A percentile compares a stretch with the other conserved stretches of the same genome.
phyloP scores from a whole-genome alignment of 805 yeast genomes.

The Candida insectorum region DNA sequence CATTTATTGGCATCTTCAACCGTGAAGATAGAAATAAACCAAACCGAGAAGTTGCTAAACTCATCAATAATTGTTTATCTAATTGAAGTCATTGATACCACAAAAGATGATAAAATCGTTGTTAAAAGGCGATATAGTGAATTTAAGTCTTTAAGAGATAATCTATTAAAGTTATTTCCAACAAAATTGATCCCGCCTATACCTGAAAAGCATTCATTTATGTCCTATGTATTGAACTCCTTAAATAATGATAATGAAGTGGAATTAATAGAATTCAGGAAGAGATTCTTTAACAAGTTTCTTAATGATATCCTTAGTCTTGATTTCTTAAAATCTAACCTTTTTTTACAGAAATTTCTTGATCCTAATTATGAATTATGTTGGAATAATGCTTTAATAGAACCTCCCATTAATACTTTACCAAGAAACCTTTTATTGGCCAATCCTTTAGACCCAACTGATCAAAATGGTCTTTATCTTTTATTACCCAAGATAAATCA shows the following conservation, averaged over 20 bases:
- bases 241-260: slow-evolving; percentile 34
- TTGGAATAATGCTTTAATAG: slow-evolving; percentile 50
- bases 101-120: slow-evolving; percentile 16
- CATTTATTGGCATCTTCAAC: slow-evolving; percentile 16
- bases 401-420: slow-evolving; percentile 41
- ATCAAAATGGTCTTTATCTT: slow-evolving; percentile 51
- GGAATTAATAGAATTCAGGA: slow-evolving; percentile 45
- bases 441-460: slow-evolving; percentile 49
- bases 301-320: slow-evolving; percentile 33
- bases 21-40: slow-evolving; percentile 27
- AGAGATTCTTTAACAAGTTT: slow-evolving; percentile 43
- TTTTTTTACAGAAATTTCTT: slow-evolving; percentile 43
- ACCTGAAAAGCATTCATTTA: slow-evolving; percentile 46
- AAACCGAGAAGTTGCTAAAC: slow-evolving; percentile 33
- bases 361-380: slow-evolving; percentile 49
- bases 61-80: slow-evolving; percentile 37
- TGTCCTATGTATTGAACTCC: slow-evolving; percentile 39
- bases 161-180: slow-evolving; percentile 35
- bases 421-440: slow-evolving; percentile 48
- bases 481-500: slow-evolving; percentile 44
- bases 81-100: slow-evolving; percentile 17
- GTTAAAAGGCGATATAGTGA: slow-evolving; percentile 43
- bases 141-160: slow-evolving; percentile 41
- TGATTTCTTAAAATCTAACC: slow-evolving; percentile 30
- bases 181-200: slow-evolving; percentile 41